Evolutionary conservation across 1,284 basidiomycete species (phyloP).

Genomic region (Wallemia ichthyophaga): DNA sequence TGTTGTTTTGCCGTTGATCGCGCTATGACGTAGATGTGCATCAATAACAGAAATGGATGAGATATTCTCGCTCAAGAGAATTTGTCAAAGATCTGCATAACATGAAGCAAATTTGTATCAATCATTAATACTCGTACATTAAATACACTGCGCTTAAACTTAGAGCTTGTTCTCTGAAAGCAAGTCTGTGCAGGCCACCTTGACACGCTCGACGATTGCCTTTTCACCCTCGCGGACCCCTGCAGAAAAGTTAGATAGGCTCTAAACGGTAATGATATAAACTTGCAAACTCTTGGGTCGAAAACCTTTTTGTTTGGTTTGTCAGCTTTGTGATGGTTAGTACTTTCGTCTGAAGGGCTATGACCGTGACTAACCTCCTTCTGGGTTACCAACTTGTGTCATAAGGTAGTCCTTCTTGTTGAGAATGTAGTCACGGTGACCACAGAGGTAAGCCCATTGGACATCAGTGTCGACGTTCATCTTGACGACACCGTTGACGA

Average conservation of each 20-base stretch:
- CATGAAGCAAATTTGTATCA: too few species aligned
- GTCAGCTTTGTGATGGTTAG: conserved; percentile 60
- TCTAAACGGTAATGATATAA: too few species aligned
- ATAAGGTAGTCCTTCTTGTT: conserved; percentile 20
- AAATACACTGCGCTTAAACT: not conserved
- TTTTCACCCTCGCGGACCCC: conserved; percentile 89
- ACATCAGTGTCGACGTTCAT: conserved; percentile 92
- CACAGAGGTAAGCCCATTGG: conserved; percentile 78
- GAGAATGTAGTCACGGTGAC: conserved; percentile 46
- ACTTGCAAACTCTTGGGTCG: conserved; percentile 59
- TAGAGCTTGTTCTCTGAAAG: conserved; percentile 4
- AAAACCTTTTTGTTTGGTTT: conserved; percentile 98
- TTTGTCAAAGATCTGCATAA: too few species aligned
- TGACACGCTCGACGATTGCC: conserved; percentile 60
- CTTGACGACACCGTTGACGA: conserved; percentile 76
- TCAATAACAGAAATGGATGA: too few species aligned
- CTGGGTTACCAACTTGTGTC: too few species aligned
- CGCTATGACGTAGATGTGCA: too few species aligned
- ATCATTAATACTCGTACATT: too few species aligned
- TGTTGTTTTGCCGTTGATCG: too few species aligned
- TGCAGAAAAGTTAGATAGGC: too few species aligned
- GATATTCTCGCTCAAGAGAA: too few species aligned
- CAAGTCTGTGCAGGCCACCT: conserved; percentile 69
- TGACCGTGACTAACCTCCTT: too few species aligned
- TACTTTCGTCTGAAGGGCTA: conserved; percentile 3